Evolutionary conservation across 257 asterid species (phyloP), one percentile per base, ranked within the genome.

Genomic region (Vinca minor): DNA sequence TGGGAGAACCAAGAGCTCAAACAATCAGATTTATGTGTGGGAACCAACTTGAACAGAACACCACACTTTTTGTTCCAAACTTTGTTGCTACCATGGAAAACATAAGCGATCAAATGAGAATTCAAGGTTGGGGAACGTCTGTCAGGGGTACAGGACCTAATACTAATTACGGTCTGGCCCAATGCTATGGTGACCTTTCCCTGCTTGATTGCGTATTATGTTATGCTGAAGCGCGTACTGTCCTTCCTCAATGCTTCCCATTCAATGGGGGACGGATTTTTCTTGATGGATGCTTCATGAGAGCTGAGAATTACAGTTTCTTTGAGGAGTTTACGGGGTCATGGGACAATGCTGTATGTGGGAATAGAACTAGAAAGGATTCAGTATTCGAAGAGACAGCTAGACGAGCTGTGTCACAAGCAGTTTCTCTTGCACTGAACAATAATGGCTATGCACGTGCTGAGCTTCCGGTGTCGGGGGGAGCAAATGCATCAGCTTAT

Each of bases 181-280:
- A 88, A 26, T 88, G 98, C 87, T 86, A 91, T 55, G 92, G 96
- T 1, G 96, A 91, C 42, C 95, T 91, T 54, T 86, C 98, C 1
- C 74, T 61, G 20, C 82, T 78, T 13, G 96, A 91, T 60, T 91
- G 98, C 20, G 85, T 78, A 3, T 54, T 82, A 59, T 91, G 98
- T 76, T 88, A 84, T 26, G 91, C 87, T 1, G 85, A 84, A 47
- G 94, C 91, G 3, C 88, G 96, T 7, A 83, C 89, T 0, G 70
- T 79, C 10, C 83, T 88, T 9, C 98, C 96, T 15, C 83, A 72
- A 71, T 91, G 96, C 78, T 84, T 73, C 41, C 96, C 98, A 0
- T 62, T 7, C 23, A 84, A 73, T 17, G 89, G 91, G 0, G 98
- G 89, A 20, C 71, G 82, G 64, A 78, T 91, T 31, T 88, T 55